Percentiles rank a stretch among this genome's conserved stretches.
Conservation (phyloP, 306 rosid species). For the Comarum palustre region DNA sequence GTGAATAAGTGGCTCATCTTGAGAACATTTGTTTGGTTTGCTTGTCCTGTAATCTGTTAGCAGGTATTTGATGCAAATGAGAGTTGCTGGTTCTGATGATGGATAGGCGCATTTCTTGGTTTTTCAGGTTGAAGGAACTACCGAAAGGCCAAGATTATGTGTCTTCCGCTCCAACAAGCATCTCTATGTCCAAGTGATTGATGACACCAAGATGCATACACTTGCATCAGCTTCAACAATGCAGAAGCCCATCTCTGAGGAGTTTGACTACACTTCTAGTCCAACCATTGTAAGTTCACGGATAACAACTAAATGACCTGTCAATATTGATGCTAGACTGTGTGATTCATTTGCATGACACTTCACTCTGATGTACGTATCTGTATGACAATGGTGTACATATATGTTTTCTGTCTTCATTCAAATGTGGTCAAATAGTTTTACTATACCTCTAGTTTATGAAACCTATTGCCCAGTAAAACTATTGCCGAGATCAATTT, state of each 20-base stretch:
- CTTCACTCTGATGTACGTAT: neutral
- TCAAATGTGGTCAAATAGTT: neutral
- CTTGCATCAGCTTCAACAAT: constrained; percentile 90
- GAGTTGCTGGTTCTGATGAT: constrained; percentile 7
- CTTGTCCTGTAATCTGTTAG: neutral
- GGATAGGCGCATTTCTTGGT: constrained; percentile 20
- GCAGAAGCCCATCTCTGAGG: constrained; percentile 77
- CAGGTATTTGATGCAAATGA: neutral
- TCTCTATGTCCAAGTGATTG: constrained; percentile 88
- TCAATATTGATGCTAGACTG: constrained; percentile 2
- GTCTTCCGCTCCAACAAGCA: constrained; percentile 96
- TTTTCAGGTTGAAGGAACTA: constrained; percentile 84
- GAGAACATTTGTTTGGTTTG: neutral
- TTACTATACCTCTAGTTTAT: too few species aligned
- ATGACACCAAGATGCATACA: constrained; percentile 87
- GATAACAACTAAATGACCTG: neutral
- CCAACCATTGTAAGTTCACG: constrained; percentile 75
- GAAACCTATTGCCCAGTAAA: too few species aligned
- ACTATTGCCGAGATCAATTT: too few species aligned
- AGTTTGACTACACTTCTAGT: constrained; percentile 62
- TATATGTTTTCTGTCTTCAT: neutral
- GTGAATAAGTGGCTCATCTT: neutral
- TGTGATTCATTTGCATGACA: too few species aligned
- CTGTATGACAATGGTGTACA: neutral
- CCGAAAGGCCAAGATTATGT: constrained; percentile 86